Percentiles rank a stretch among this genome's conserved stretches.
Evolutionary conservation across 2,329 filamentous ascomycete genomes (phyloP).

Genomic region (Calonectria pseudoturangicola): DNA sequence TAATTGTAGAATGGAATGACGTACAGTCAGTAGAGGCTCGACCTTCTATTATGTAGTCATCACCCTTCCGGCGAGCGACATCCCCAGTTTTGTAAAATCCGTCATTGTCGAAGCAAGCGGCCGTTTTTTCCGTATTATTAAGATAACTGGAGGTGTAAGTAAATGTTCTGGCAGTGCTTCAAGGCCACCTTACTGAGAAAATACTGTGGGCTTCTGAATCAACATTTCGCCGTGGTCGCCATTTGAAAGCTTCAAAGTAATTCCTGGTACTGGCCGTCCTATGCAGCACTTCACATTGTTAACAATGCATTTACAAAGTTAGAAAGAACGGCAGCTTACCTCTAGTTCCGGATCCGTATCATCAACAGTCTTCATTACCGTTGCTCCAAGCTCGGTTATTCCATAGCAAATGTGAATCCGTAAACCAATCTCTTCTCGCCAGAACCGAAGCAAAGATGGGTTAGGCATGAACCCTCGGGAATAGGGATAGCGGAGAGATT

Average conservation of each 20-base stretch:
- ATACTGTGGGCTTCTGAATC: neutral
- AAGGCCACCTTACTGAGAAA: neutral
- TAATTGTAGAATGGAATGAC: neutral
- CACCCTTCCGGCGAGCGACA: neutral
- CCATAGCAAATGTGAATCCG: neutral
- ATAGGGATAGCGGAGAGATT: neutral
- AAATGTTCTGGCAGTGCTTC: neutral
- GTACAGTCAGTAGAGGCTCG: neutral
- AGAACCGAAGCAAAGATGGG: neutral
- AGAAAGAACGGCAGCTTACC: neutral
- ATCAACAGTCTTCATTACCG: neutral
- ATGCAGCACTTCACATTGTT: neutral
- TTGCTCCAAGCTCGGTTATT: neutral
- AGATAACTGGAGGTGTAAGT: neutral
- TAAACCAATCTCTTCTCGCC: neutral
- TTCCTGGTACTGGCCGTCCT: neutral
- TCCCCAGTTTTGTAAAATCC: neutral
- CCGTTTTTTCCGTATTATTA: neutral
- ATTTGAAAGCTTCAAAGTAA: neutral
- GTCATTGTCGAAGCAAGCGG: neutral
- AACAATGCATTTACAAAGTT: neutral
- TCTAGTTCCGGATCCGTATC: neutral
- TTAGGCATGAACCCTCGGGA: neutral
- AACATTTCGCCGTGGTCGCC: neutral
- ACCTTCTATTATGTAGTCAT: conserved; percentile 1